Percentiles rank a stretch among this genome's conserved stretches.
Evolutionary conservation across 257 asterid species (phyloP).

Genomic region (Nicotiana benthamiana): DNA sequence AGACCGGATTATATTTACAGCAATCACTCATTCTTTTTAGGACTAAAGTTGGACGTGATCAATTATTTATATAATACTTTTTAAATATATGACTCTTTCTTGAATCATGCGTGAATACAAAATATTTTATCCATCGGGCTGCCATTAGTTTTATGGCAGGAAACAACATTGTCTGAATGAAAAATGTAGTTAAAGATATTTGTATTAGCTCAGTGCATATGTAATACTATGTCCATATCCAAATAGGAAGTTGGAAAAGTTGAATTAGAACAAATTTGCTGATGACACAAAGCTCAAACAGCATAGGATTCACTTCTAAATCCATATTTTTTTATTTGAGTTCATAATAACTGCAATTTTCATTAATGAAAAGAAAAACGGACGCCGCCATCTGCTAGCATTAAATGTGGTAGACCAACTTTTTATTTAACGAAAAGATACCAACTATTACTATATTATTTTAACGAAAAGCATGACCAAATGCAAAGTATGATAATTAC

Average conservation of each 20-base stretch:
- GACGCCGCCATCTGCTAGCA: too few relatives aligned
- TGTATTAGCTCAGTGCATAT: conserved; percentile 2
- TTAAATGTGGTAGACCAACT: neutral
- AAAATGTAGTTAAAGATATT: neutral
- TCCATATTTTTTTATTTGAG: too few relatives aligned
- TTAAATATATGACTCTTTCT: too few relatives aligned
- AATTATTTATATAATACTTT: too few relatives aligned
- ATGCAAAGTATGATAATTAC: neutral
- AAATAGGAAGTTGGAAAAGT: neutral
- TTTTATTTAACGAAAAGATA: neutral
- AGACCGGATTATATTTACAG: too few relatives aligned
- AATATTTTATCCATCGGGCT: rapidly evolving
- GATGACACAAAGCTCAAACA: neutral
- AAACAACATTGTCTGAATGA: neutral
- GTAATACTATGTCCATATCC: neutral
- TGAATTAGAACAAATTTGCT: neutral
- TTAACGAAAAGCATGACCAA: neutral
- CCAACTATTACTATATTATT: neutral
- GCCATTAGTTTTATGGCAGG: neutral
- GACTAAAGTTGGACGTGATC: too few relatives aligned
- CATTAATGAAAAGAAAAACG: too few relatives aligned
- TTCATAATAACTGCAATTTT: too few relatives aligned
- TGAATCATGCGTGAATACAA: rapidly evolving
- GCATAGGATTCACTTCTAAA: neutral
- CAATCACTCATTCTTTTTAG: too few relatives aligned